phyloP scores from a whole-genome alignment of 139 green algal genomes.

The Chlorella vulgaris region DNA sequence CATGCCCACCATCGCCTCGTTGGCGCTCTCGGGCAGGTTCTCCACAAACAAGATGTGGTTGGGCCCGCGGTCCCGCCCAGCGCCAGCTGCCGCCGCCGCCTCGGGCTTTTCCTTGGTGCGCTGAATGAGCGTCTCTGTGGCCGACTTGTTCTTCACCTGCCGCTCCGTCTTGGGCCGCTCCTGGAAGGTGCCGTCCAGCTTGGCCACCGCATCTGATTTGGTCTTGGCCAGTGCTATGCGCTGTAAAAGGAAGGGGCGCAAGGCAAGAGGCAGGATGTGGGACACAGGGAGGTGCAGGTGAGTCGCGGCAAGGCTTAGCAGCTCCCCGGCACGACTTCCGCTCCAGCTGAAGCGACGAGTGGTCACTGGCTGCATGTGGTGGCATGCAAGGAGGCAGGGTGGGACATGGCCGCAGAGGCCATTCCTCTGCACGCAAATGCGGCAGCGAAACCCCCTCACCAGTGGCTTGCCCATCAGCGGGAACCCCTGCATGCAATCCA shows the following conservation, averaged over 20 bases:
- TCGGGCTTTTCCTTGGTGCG: conserved; percentile 22
- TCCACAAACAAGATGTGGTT: conserved; percentile 92
- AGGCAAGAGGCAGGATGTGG: not conserved
- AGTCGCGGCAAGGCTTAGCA: not conserved
- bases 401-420: too few relatives aligned
- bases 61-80: not conserved
- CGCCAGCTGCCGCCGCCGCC: not conserved
- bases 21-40: conserved; percentile 93
- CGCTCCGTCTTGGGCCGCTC: conserved; percentile 66
- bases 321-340: too few relatives aligned
- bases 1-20: conserved; percentile 84
- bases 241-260: conserved; percentile 46
- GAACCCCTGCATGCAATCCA: conserved; percentile 94
- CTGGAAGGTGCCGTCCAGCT: conserved; percentile 85
- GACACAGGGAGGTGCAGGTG: not conserved
- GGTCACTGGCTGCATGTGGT: too few relatives aligned
- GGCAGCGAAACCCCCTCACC: too few relatives aligned
- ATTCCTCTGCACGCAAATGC: too few relatives aligned
- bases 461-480: conserved; percentile 98
- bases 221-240: conserved; percentile 84
- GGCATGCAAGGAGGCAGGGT: too few relatives aligned
- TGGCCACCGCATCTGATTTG: conserved; percentile 91
- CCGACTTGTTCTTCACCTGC: conserved; percentile 42
- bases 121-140: not conserved
- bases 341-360: too few relatives aligned